A percentile compares a stretch with the other conserved stretches of the same genome.
These are phyloP conservation scores for Grosmannia serpens DNA, from an alignment of 2,329 filamentous ascomycete genomes.

Conservation along the genomic window DNA sequence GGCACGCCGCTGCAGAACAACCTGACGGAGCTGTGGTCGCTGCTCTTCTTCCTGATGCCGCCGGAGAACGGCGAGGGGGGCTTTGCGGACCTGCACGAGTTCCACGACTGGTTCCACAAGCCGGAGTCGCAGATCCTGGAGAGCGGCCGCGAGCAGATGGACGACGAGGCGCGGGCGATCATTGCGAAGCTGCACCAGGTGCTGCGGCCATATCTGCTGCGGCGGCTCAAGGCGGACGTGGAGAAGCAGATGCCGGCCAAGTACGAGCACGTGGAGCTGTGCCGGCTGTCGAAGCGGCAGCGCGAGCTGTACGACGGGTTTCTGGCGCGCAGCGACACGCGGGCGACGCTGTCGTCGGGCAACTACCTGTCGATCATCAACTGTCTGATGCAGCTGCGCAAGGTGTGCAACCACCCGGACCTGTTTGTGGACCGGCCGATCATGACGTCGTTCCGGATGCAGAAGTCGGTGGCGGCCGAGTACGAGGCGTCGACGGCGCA, in stretches of 20 bases:
- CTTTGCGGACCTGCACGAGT: slow-evolving; percentile 90
- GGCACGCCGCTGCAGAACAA: slow-evolving; percentile 97
- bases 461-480: slow-evolving; percentile 60
- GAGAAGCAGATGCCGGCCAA: slow-evolving; percentile 99
- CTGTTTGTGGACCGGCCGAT: slow-evolving; percentile 93
- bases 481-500: slow-evolving; percentile 59
- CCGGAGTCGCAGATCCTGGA: slow-evolving; percentile 95
- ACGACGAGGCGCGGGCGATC: slow-evolving; percentile 83
- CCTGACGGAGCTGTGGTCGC: slow-evolving; percentile 89
- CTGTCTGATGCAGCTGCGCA: slow-evolving; percentile 91
- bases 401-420: slow-evolving; percentile 97
- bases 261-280: slow-evolving; percentile 94
- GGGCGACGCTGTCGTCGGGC: slow-evolving; percentile 77
- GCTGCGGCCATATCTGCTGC: slow-evolving; percentile 78
- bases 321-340: slow-evolving; percentile 78
- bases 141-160: slow-evolving; percentile 85
- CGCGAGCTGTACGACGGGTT: slow-evolving; percentile 95
- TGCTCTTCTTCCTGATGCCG: slow-evolving; percentile 93
- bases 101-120: slow-evolving; percentile 90
- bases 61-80: slow-evolving; percentile 77
- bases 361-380: slow-evolving; percentile 98
- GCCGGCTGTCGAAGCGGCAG: slow-evolving; percentile 87
- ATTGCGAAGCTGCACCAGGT: slow-evolving; percentile 92
- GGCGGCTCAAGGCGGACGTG: slow-evolving; percentile 87
- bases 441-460: slow-evolving; percentile 92